phyloP scores from a whole-genome alignment of 805 yeast genomes.

The Starmerella potacharoeniae region DNA sequence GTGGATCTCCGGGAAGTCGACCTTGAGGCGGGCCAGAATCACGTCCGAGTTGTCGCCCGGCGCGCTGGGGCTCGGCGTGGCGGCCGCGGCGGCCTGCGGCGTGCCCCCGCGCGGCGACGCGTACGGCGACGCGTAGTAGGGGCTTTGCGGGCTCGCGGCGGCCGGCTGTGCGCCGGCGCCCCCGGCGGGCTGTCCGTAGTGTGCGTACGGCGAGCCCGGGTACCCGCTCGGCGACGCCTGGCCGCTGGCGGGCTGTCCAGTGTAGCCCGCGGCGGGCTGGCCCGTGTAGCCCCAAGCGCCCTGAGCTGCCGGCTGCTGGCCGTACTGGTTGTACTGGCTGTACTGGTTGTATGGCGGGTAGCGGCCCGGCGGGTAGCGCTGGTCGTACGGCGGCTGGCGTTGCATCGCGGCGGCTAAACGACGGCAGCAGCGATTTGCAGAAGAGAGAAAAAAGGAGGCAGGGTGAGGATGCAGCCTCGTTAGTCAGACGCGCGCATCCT shows the following conservation, averaged over 20 bases:
- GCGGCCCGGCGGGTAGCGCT: constrained; percentile 11
- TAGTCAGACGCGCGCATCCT: constrained; percentile 3
- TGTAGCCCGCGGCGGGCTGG: constrained; percentile 3
- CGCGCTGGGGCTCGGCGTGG: neutral
- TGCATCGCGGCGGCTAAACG: constrained; percentile 2
- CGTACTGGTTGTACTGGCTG: constrained; percentile 3
- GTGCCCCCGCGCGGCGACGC: neutral
- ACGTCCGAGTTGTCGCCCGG: constrained; percentile 6
- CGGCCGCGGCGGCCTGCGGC: constrained; percentile 3
- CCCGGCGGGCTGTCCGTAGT: constrained; percentile 8
- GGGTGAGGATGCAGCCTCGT: constrained; percentile 3
- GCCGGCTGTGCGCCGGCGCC: neutral
- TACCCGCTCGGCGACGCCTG: constrained; percentile 1
- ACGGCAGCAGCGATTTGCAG: neutral
- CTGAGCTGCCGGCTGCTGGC: constrained; percentile 10
- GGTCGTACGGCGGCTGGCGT: constrained; percentile 15
- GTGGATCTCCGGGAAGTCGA: constrained; percentile 21
- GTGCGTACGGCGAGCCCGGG: constrained; percentile 6
- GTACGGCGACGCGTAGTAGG: constrained; percentile 2
- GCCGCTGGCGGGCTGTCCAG: constrained; percentile 9
- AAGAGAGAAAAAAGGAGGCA: constrained; percentile 7
- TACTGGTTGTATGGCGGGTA: neutral
- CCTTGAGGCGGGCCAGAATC: constrained; percentile 12
- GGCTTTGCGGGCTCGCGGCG: constrained; percentile 1
- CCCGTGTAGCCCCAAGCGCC: constrained; percentile 3